A percentile compares a stretch with the other conserved stretches of the same genome.
phyloP scores from a whole-genome alignment of 163 green algal genomes.

The Trebouxiophyceae sp. region DNA sequence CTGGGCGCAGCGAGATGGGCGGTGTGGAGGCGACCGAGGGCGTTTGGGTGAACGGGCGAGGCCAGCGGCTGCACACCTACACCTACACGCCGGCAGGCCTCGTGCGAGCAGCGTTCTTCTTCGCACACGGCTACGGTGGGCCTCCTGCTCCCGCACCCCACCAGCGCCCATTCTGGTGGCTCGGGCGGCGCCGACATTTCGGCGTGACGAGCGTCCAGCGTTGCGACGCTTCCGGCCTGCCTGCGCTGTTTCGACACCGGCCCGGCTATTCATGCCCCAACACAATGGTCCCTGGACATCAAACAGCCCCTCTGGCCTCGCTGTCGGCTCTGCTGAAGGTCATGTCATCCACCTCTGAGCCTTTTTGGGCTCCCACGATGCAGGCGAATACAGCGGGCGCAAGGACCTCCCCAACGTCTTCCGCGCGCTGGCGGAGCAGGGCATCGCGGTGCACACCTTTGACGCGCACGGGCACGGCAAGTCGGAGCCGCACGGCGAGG shows the following conservation, averaged over 20 bases:
- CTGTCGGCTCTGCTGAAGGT: not conserved
- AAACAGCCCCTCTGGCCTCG: not conserved
- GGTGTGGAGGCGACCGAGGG: conserved; percentile 10
- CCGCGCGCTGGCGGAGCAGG: conserved; percentile 27
- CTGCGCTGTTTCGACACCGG: not conserved
- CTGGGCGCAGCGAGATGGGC: too few relatives aligned
- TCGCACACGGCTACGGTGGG: conserved; percentile 51
- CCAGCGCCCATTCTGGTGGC: not conserved
- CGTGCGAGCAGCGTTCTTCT: conserved; percentile 34
- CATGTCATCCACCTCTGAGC: not conserved
- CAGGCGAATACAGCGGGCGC: conserved; percentile 7
- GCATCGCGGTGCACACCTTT: conserved; percentile 50
- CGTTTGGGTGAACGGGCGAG: conserved; percentile 13
- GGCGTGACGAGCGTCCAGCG: not conserved
- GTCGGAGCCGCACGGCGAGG: conserved; percentile 22
- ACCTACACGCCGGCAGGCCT: conserved; percentile 17
- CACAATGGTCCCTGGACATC: too few relatives aligned
- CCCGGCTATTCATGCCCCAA: too few relatives aligned
- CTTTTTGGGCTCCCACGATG: not conserved
- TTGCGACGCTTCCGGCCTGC: not conserved
- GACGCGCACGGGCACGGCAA: conserved; percentile 54
- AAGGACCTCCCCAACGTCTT: conserved; percentile 36
- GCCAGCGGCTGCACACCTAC: conserved; percentile 23
- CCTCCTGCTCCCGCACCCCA: not conserved
- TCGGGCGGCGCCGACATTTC: not conserved